Evolutionary conservation across 2,329 filamentous ascomycete genomes (phyloP).

Genomic region (Pseudonectria buxi): DNA sequence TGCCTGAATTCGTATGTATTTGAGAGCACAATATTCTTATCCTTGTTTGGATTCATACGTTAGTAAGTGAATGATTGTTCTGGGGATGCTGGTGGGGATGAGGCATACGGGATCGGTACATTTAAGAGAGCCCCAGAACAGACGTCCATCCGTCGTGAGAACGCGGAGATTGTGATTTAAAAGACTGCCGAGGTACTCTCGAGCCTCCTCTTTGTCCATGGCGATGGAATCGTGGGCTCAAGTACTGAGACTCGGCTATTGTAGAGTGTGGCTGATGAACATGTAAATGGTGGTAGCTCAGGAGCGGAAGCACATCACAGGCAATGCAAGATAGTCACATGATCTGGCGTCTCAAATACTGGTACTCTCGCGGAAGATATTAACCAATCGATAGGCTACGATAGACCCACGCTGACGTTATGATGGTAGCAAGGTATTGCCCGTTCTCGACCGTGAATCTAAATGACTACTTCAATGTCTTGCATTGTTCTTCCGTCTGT

Average conservation of each 20-base stretch:
- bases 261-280: too few relatives aligned
- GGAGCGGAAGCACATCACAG: too few relatives aligned
- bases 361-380: not conserved
- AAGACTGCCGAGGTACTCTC: conserved; percentile 54
- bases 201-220: conserved; percentile 48
- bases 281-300: too few relatives aligned
- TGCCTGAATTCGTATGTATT: conserved; percentile 85
- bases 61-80: conserved; percentile 1
- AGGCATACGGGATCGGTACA: conserved; percentile 80
- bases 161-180: conserved; percentile 75
- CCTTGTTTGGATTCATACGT: conserved; percentile 42
- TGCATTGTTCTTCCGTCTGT: too few relatives aligned
- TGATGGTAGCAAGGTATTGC: conserved; percentile 3
- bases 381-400: conserved; percentile 10
- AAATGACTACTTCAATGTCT: not conserved
- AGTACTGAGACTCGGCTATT: conserved; percentile 2
- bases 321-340: too few relatives aligned
- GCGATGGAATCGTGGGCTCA: not conserved
- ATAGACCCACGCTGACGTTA: conserved; percentile 19
- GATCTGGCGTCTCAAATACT: too few relatives aligned
- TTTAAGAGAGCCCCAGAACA: conserved; percentile 87
- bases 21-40: conserved; percentile 80
- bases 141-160: conserved; percentile 72
- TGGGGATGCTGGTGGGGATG: not conserved
- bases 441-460: conserved; percentile 6